Evolutionary conservation across 2,329 filamentous ascomycete species (phyloP), one percentile per base, ranked within the genome.

Genomic region (Zasmidium cellare): DNA sequence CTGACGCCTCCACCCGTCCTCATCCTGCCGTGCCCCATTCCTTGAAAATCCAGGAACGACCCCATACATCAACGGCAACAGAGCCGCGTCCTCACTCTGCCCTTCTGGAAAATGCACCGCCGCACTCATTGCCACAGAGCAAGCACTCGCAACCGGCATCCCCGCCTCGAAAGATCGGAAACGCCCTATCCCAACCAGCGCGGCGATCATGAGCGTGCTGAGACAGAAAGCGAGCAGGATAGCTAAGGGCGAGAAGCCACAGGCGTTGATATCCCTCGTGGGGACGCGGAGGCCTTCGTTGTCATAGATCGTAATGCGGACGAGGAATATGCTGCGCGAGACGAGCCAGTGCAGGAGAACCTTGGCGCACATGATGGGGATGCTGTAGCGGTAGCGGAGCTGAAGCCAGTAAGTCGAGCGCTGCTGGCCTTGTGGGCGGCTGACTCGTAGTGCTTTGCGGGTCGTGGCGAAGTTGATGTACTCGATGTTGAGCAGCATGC

Each of bases 401-500:
- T 74, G 69, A 1, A 79, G 64, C 54, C 74, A 79, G 56, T 79
- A 77, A 0, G 72, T 77, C 2, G 59, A 66, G 9, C 77, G 69
- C 48, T 80, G 79, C 1, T 62, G 9, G 1, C 67, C 75, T 1
- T 58, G 24, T 0, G 76, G 75, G 0, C 68, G 66, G 0, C 74
- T 76, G 0, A 78, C 76, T 1, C 77, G 69, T 0, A 80, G 70
- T 0, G 63, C 53, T 55, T 75, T 77, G 1, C 66, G 60, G 0
- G 56, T 24, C 0, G 54, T 28, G 2, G 73, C 71, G 64, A 77
- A 79, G 0, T 65, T 62, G 46, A 71, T 75, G 69, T 77, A 85
- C 66, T 85, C 83, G 9, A 70, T 64, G 0, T 75, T 77, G 0
- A 77, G 64, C 0, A 80, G 70, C 69, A 83, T 80, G 1, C 67